Evolutionary conservation across 2,329 filamentous ascomycete genomes (phyloP), one percentile per base, ranked within the genome.

Genomic region (Colletotrichum filicis): DNA sequence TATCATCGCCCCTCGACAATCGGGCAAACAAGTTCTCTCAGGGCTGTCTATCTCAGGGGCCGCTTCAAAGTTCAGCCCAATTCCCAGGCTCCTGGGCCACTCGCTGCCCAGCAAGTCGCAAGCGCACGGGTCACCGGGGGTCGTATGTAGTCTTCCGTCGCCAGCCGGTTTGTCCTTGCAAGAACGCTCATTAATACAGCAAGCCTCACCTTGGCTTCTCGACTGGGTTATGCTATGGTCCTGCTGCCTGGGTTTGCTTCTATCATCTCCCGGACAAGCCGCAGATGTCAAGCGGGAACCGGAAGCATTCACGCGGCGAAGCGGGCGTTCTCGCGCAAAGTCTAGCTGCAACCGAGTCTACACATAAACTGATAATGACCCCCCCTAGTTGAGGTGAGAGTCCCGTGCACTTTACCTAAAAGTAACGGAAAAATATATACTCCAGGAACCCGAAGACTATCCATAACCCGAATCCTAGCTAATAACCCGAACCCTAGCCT

Each of bases 141-240:
- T 65, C 35, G 22, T 58, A 26, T 22, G 42, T 49, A 26, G 53
- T 49, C 53, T 65, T 53, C 70, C 70, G 66, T 55, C 55, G 60
- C 60, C 42, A 32, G 26, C 32, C 55, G 55, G 55, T 70, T 70
- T 35, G 70, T 61, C 32, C 60, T 59, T 64, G 66, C 66, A 70
- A 24, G n/a, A 22, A 37, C 24, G n/a, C 30, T 55, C 30, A 28
- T 30, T 66, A 22, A 32, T 42, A 49, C 4, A 67, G 42, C 56
- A 73, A 70, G 59, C 66, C 59, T 68, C 32, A 28, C 66, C 35
- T 69, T 65, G 46, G 56, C 53, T 73, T n/a, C 19, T 24, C 14
- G 24, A 32, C 52, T 56, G 37, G 53, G 53, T 60, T 28, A 22
- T 52, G 59, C 60, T 32, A 69, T 72, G 37, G 26, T 60, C 46